Evolutionary conservation across 495 filamentous ascomycete species (phyloP).

Genomic region (Baudoinia panamericana): DNA sequence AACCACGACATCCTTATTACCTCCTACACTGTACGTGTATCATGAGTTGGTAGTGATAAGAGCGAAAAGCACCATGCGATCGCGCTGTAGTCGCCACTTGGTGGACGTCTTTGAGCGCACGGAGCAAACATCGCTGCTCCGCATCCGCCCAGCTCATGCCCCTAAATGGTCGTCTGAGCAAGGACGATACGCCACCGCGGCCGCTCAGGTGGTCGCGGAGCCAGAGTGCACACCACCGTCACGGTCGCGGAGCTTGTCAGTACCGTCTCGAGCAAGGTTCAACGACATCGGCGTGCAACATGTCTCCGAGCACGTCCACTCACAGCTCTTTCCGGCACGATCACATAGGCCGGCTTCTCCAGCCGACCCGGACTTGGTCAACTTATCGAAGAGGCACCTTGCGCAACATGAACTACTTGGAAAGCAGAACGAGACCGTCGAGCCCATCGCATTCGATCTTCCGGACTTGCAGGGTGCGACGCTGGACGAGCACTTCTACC

Average conservation of each 20-base stretch:
- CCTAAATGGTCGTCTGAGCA: conserved; percentile 12
- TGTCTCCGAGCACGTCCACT: conserved; percentile 64
- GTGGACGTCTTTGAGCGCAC: conserved; percentile 16
- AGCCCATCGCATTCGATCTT: conserved; percentile 74
- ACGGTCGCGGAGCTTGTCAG: conserved; percentile 4
- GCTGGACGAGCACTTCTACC: conserved; percentile 91
- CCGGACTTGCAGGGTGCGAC: conserved; percentile 65
- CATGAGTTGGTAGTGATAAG: no score
- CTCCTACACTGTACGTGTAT: no score
- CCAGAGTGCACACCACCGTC: not conserved
- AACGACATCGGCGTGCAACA: conserved; percentile 95
- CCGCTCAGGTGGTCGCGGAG: not conserved
- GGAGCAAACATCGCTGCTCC: conserved; percentile 18
- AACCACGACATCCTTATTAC: no score
- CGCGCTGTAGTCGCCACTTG: conserved; percentile 16
- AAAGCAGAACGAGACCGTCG: conserved; percentile 64
- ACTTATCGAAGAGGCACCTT: conserved; percentile 73
- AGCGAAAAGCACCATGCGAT: no score
- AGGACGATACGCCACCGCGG: conserved; percentile 10
- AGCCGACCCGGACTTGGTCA: conserved; percentile 55
- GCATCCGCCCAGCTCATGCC: conserved; percentile 1
- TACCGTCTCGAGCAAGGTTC: conserved; percentile 51
- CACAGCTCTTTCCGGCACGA: conserved; percentile 63
- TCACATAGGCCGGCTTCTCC: conserved; percentile 32
- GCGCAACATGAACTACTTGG: conserved; percentile 73